Conservation (phyloP, 768 basidiomycete species). For the Rickenella mellea region DNA sequence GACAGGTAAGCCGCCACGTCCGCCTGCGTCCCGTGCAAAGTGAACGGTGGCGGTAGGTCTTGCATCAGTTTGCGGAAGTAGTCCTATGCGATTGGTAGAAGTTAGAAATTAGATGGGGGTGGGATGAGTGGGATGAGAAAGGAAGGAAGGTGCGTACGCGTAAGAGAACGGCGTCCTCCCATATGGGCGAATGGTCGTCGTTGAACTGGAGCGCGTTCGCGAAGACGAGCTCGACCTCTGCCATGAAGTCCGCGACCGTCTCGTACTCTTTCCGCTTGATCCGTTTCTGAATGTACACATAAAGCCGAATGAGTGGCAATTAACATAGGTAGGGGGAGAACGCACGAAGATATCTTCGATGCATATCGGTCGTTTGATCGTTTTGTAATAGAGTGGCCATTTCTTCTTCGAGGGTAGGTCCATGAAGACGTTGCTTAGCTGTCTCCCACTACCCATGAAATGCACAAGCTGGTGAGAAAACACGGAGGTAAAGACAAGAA, state of each 20-base stretch:
- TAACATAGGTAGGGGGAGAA: constrained; percentile 8
- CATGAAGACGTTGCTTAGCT: constrained; percentile 70
- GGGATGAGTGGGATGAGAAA: too few species aligned
- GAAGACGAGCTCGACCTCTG: constrained; percentile 86
- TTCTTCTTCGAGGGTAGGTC: constrained; percentile 71
- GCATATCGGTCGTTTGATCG: constrained; percentile 72
- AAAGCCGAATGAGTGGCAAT: constrained; percentile 1
- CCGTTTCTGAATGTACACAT: constrained; percentile 45
- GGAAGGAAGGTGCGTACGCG: constrained; percentile 34
- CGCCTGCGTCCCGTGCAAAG: constrained; percentile 47
- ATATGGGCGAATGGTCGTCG: constrained; percentile 73
- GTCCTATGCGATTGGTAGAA: constrained; percentile 35
- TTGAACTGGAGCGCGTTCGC: constrained; percentile 86
- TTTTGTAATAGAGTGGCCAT: constrained; percentile 73
- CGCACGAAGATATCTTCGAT: constrained; percentile 70
- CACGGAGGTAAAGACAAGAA: constrained; percentile 1
- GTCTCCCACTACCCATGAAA: constrained; percentile 42
- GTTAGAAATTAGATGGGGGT: too few species aligned
- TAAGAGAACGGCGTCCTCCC: constrained; percentile 65
- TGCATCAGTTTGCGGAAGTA: constrained; percentile 69
- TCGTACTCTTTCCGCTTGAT: constrained; percentile 74
- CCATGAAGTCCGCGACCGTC: constrained; percentile 59
- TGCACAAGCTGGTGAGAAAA: neutral
- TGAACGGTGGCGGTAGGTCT: constrained; percentile 59
- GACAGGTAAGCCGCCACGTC: constrained; percentile 30